phyloP scores from a whole-genome alignment of 495 filamentous ascomycete genomes.

The Platismatia glauca region DNA sequence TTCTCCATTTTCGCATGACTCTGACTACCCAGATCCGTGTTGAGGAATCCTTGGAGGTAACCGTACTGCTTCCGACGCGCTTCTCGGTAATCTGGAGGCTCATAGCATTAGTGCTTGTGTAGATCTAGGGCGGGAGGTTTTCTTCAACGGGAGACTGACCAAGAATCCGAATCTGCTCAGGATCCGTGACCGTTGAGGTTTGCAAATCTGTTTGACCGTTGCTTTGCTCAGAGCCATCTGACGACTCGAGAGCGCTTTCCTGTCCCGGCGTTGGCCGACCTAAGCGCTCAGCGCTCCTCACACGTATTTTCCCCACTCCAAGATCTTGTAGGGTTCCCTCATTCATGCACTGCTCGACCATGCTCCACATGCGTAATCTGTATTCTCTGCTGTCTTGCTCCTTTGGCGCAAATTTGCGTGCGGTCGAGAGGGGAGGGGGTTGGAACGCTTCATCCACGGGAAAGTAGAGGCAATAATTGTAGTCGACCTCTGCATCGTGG shows the following conservation, averaged over 20 bases:
- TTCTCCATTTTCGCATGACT: background rate
- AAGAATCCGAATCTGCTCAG: background rate
- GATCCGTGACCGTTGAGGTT: background rate
- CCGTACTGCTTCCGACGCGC: background rate
- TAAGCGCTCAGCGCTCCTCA: background rate
- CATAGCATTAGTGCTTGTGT: background rate
- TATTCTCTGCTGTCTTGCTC: background rate
- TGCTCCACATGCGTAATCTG: background rate
- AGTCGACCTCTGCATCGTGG: constrained; percentile 63
- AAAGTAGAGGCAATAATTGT: constrained; percentile 19
- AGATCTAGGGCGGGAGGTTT: background rate
- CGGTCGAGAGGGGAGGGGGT: constrained; percentile 63
- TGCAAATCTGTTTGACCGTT: background rate
- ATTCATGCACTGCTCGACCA: constrained; percentile 10
- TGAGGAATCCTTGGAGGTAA: background rate
- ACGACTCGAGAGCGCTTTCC: too few species aligned
- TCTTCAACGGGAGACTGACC: background rate
- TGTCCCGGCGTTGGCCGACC: background rate
- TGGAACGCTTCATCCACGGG: constrained; percentile 65
- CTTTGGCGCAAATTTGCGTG: background rate
- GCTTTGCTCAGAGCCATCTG: background rate
- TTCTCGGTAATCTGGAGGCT: background rate
- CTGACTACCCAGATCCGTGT: background rate
- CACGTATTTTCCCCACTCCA: constrained; percentile 1
- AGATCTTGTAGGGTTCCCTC: constrained; percentile 14